These are phyloP conservation scores for Sphagnum fallax DNA, from an alignment of 228 moss, liverwort and hornwort species.

Conservation along the genomic window DNA sequence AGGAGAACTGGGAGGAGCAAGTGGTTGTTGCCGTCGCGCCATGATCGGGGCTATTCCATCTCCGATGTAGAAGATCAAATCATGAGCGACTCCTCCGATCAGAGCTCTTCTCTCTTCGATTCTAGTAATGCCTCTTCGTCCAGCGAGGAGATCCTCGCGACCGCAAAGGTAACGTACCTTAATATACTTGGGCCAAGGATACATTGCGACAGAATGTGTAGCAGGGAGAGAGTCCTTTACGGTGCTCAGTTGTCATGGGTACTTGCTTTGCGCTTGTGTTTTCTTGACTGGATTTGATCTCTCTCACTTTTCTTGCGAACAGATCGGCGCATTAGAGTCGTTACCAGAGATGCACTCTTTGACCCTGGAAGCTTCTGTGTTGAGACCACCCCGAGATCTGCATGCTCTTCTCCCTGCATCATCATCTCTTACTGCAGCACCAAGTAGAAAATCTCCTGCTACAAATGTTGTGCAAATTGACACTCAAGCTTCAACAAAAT, in stretches of 20 bases:
- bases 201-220: too few relatives aligned
- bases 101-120: constrained; percentile 9
- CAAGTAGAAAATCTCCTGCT: too few relatives aligned
- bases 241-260: too few relatives aligned
- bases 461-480: too few relatives aligned
- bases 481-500: too few relatives aligned
- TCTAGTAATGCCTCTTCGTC: constrained; percentile 10
- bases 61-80: constrained; percentile 43
- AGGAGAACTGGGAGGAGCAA: too few relatives aligned
- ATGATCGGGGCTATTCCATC: constrained; percentile 91
- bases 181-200: neutral
- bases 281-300: too few relatives aligned
- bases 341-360: constrained; percentile 58
- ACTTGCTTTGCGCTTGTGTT: too few relatives aligned
- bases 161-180: constrained; percentile 20
- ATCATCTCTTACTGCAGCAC: neutral
- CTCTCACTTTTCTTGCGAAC: too few relatives aligned
- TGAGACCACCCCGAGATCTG: constrained; percentile 11
- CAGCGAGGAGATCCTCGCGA: constrained; percentile 16
- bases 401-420: constrained; percentile 29
- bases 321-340: constrained; percentile 19
- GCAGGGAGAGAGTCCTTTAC: too few relatives aligned
- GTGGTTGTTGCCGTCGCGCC: constrained; percentile 24
- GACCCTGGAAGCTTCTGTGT: constrained; percentile 27
- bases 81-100: constrained; percentile 4